A percentile compares a stretch with the other conserved stretches of the same genome.
Evolutionary conservation across 768 basidiomycete species (phyloP).

Genomic region (Candolleomyces aberdarensis): DNA sequence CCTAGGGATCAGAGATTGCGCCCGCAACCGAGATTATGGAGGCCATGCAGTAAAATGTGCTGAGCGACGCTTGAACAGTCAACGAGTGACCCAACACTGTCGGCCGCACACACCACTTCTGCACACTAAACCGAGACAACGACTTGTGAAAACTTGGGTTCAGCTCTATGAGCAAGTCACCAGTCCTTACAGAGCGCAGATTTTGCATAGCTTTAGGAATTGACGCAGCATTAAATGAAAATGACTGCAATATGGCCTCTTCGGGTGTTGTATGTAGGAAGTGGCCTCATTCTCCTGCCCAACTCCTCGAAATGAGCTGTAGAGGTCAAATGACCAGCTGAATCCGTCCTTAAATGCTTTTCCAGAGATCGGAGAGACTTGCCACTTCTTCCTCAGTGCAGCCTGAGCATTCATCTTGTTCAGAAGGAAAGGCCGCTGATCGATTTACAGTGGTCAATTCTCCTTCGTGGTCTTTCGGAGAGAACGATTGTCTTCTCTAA

Average conservation of each 20-base stretch:
- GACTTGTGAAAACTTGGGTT: neutral
- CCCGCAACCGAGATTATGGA: neutral
- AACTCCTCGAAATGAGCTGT: neutral
- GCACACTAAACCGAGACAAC: neutral
- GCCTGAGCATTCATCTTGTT: slow-evolving; percentile 31
- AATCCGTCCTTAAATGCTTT: neutral
- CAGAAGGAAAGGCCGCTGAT: slow-evolving; percentile 7
- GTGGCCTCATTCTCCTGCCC: neutral
- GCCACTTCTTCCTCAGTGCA: neutral
- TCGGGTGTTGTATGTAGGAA: neutral
- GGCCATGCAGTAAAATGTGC: neutral
- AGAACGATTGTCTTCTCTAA: too few relatives aligned
- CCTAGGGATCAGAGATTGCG: neutral
- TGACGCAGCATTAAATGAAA: neutral
- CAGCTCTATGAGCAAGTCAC: neutral
- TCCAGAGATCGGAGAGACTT: neutral
- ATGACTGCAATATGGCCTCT: neutral
- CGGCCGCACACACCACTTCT: neutral
- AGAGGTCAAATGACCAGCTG: neutral
- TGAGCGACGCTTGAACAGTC: neutral
- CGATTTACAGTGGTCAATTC: neutral
- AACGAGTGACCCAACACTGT: neutral
- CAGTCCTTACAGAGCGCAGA: neutral
- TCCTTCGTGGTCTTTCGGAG: too few relatives aligned
- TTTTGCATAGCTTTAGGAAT: neutral